Percentiles rank a stretch among this genome's conserved stretches.
These are phyloP conservation scores for Jaltomata sinuosa DNA, from an alignment of 257 asterid genomes.

Conservation along the genomic window DNA sequence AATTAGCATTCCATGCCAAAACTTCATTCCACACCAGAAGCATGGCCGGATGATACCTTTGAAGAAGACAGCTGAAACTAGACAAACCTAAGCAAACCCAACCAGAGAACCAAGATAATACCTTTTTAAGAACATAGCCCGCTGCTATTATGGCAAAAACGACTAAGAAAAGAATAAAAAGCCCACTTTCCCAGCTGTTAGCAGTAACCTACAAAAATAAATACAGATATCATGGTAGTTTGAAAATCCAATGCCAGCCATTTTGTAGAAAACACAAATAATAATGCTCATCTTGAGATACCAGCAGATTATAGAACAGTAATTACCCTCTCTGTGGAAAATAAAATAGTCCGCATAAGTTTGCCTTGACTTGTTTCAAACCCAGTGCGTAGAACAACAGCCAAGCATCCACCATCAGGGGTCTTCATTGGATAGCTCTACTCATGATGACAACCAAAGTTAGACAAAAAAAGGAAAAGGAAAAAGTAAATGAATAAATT, in stretches of 20 bases:
- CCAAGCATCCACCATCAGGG: constrained; percentile 98
- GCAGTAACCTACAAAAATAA: constrained; percentile 73
- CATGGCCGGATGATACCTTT: background rate
- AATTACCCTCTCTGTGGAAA: constrained; percentile 96
- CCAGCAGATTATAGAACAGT: constrained; percentile 8
- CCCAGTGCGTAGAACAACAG: constrained; percentile 95
- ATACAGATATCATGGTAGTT: background rate
- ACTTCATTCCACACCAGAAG: background rate
- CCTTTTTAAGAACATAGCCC: constrained; percentile 97
- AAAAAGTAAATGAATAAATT: background rate
- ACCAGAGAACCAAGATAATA: constrained; percentile 2
- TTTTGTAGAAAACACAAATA: background rate
- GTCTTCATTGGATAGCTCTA: constrained; percentile 84
- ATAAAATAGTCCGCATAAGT: constrained; percentile 94
- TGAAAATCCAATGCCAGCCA: background rate
- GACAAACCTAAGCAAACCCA: background rate
- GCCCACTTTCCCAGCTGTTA: constrained; percentile 99
- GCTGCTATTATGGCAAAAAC: constrained; percentile 95
- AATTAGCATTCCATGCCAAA: background rate
- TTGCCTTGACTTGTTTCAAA: constrained; percentile 99
- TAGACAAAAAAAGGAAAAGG: background rate
- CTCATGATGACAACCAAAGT: constrained; percentile 6
- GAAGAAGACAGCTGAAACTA: background rate
- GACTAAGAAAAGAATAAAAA: constrained; percentile 86
- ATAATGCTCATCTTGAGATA: constrained; percentile 4